Conservation (phyloP, 2,329 filamentous ascomycete genomes). For the Pseudogymnoascus sp. region DNA sequence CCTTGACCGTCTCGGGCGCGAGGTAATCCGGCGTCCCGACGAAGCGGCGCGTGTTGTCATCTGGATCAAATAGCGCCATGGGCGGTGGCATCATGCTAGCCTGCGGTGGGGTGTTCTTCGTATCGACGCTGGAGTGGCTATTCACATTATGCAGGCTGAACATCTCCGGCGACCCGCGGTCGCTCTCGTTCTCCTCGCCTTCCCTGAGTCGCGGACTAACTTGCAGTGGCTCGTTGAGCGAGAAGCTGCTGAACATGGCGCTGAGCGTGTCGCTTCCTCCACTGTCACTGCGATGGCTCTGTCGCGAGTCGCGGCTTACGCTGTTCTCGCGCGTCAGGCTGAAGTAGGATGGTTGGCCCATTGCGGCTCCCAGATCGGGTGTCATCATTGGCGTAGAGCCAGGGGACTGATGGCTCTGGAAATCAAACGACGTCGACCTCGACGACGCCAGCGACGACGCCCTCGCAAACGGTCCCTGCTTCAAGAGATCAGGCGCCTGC, state of each 20-base stretch:
- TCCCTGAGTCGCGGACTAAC: conserved; percentile 46
- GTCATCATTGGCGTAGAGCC: conserved; percentile 80
- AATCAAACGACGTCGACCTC: conserved; percentile 86
- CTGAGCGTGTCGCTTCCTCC: conserved; percentile 80
- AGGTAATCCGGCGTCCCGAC: conserved; percentile 97
- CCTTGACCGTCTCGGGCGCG: conserved; percentile 92
- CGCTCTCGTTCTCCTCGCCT: conserved; percentile 61
- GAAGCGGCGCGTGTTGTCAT: conserved; percentile 86
- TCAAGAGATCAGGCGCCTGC: conserved; percentile 84
- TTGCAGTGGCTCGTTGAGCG: conserved; percentile 52
- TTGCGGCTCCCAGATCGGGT: conserved; percentile 58
- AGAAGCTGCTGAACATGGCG: conserved; percentile 75
- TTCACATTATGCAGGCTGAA: conserved; percentile 51
- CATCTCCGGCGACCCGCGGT: conserved; percentile 66
- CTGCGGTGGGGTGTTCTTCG: conserved; percentile 54
- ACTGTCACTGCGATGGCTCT: conserved; percentile 85
- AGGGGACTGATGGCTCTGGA: conserved; percentile 74
- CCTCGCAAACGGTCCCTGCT: conserved; percentile 82
- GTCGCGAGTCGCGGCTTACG: conserved; percentile 56
- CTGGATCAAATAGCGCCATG: conserved; percentile 90
- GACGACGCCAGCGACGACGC: conserved; percentile 83
- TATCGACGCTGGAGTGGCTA: conserved; percentile 36
- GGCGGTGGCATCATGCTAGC: conserved; percentile 77
- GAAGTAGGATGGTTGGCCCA: conserved; percentile 91
- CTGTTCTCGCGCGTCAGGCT: conserved; percentile 58